Evolutionary conservation across 257 asterid genomes (phyloP).

Genomic region (Linderniella brevidens): DNA sequence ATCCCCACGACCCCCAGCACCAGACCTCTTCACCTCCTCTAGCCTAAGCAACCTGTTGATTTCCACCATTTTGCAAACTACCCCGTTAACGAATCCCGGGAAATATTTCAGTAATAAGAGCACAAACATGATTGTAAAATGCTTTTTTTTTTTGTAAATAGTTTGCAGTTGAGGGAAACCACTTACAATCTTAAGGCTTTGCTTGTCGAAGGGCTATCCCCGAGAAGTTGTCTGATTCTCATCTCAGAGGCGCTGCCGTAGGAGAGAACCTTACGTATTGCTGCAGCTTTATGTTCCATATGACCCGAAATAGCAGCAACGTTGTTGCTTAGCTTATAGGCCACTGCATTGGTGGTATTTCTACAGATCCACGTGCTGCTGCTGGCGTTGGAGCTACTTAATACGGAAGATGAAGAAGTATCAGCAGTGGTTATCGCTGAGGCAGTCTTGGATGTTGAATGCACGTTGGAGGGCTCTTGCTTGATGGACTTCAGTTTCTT

Average conservation of each 20-base stretch:
- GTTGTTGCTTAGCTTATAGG: conserved; percentile 18
- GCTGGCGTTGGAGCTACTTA: conserved; percentile 15
- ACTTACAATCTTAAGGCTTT: conserved; percentile 88
- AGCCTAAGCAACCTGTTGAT: conserved; percentile 57
- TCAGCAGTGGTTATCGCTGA: conserved; percentile 30
- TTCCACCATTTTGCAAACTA: too few species aligned
- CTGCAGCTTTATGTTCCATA: conserved; percentile 54
- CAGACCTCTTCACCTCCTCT: conserved; percentile 61
- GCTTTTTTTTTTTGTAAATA: too few species aligned
- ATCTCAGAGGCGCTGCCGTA: conserved; percentile 69
- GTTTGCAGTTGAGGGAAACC: too few species aligned
- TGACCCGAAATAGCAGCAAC: conserved; percentile 24
- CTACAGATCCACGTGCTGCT: conserved; percentile 17
- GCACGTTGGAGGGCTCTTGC: conserved; percentile 13
- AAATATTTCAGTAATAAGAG: too few species aligned
- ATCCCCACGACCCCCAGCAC: conserved; percentile 81
- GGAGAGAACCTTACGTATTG: conserved; percentile 45
- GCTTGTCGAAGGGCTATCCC: conserved; percentile 98
- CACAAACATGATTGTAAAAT: too few species aligned
- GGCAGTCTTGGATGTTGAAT: conserved; percentile 25
- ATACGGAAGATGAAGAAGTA: conserved; percentile 33
- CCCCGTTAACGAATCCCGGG: too few species aligned
- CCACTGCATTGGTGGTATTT: conserved; percentile 6
- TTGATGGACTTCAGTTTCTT: conserved; percentile 24
- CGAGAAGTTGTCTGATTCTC: conserved; percentile 68